Percentiles rank a stretch among this genome's conserved stretches.
Conservation (phyloP, 129 eudicot genomes). For the Artemisia annua region DNA sequence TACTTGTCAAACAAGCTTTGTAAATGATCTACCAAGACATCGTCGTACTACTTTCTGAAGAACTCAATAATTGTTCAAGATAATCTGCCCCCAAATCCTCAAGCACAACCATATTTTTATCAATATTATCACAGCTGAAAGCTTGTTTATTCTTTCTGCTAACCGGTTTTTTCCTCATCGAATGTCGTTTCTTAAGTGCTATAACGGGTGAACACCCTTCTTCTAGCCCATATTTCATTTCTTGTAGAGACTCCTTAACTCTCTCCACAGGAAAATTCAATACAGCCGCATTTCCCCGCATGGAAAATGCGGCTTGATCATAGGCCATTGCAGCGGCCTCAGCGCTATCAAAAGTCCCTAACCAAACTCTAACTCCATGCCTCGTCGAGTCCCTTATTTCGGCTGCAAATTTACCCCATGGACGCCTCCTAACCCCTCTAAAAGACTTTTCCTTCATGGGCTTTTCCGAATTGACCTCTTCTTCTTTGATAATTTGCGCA, state of each 20-base stretch:
- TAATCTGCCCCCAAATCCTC: constrained; percentile 90
- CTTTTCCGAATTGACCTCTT: constrained; percentile 1
- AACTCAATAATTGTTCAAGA: constrained; percentile 56
- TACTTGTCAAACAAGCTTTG: no score
- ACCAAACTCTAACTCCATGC: constrained; percentile 79
- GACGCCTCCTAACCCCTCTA: constrained; percentile 75
- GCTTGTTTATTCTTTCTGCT: constrained; percentile 31
- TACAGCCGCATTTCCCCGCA: constrained; percentile 81
- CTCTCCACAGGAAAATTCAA: constrained; percentile 78
- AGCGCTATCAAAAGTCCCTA: constrained; percentile 76
- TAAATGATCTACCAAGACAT: constrained; percentile 20
- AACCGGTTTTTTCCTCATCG: constrained; percentile 48
- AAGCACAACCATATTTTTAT: constrained; percentile 50
- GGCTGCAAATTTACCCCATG: constrained; percentile 90
- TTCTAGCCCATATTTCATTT: constrained; percentile 49
- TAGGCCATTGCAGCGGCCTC: constrained; percentile 93
- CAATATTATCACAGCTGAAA: constrained; percentile 20
- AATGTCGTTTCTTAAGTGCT: constrained; percentile 68
- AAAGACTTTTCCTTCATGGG: constrained; percentile 40
- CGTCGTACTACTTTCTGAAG: constrained; percentile 35
- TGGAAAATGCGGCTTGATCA: constrained; percentile 70
- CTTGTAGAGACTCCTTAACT: constrained; percentile 60
- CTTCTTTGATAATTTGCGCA: constrained; percentile 19
- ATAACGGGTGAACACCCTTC: constrained; percentile 80
- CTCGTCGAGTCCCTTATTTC: constrained; percentile 82